These are phyloP conservation scores for Pulicaria dysenterica DNA, from an alignment of 129 eudicot species.

Conservation along the genomic window DNA sequence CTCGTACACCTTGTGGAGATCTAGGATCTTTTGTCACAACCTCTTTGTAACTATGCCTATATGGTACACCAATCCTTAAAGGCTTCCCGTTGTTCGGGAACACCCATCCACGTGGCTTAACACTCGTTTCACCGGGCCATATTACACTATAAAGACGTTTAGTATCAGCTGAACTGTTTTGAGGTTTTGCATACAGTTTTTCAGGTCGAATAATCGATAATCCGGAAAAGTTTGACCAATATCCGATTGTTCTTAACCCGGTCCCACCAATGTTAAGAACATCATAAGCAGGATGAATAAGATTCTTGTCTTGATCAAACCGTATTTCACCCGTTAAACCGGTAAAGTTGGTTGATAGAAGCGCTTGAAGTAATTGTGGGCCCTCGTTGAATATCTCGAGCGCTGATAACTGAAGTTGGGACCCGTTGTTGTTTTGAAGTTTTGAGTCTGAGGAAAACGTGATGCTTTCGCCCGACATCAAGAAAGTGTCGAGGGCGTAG, in stretches of 20 bases:
- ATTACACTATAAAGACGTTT: conserved; percentile 65
- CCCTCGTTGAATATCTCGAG: conserved; percentile 69
- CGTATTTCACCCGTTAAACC: conserved; percentile 69
- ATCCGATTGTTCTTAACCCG: conserved; percentile 65
- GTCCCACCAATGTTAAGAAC: conserved; percentile 77
- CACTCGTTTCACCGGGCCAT: conserved; percentile 88
- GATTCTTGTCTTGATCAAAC: conserved; percentile 74
- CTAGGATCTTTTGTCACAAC: conserved; percentile 58
- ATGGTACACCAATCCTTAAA: conserved; percentile 76
- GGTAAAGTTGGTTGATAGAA: conserved; percentile 56
- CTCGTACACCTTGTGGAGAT: conserved; percentile 71
- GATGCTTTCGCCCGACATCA: conserved; percentile 48
- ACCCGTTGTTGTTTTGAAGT: conserved; percentile 46
- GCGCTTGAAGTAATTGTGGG: conserved; percentile 48
- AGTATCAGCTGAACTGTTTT: conserved; percentile 45
- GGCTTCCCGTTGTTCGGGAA: conserved; percentile 94
- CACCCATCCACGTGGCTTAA: conserved; percentile 89
- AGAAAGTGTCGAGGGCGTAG: conserved; percentile 62
- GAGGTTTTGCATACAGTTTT: conserved; percentile 46
- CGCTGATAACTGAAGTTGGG: conserved; percentile 49
- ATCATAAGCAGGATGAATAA: conserved; percentile 69
- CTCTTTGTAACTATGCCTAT: conserved; percentile 66
- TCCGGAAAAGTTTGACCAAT: conserved; percentile 84
- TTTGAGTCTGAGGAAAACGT: conserved; percentile 65
- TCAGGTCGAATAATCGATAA: conserved; percentile 71